Evolutionary conservation across 1,139 yeast species (phyloP).

Genomic region (Oligophagozyma castellii): DNA sequence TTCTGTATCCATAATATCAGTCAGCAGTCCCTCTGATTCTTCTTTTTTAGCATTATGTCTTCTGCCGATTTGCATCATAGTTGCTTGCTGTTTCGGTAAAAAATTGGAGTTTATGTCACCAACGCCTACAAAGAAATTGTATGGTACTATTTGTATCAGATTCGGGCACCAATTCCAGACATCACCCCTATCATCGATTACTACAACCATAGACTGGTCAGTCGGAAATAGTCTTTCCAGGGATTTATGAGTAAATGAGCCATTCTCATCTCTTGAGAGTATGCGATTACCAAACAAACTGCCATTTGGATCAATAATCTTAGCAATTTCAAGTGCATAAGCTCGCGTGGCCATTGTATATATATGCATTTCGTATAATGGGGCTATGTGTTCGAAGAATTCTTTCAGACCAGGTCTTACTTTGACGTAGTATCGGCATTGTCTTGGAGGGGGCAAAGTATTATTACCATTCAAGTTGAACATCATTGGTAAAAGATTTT

Average conservation of each 20-base stretch:
- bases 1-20: conserved; percentile 23
- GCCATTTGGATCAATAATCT: conserved; percentile 83
- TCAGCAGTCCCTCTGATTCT: conserved; percentile 22
- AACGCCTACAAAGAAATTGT: conserved; percentile 89
- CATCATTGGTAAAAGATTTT: conserved; percentile 41
- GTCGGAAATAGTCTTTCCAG: conserved; percentile 84
- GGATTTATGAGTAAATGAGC: conserved; percentile 80
- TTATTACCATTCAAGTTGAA: no score
- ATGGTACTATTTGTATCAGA: conserved; percentile 83
- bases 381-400: conserved; percentile 50
- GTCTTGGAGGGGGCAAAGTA: conserved; percentile 37
- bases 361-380: conserved; percentile 77
- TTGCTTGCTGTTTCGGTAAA: conserved; percentile 61
- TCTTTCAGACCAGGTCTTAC: conserved; percentile 74
- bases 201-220: conserved; percentile 91
- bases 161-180: conserved; percentile 98
- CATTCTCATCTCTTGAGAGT: conserved; percentile 88
- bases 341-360: conserved; percentile 98
- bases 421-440: conserved; percentile 85
- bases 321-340: conserved; percentile 82
- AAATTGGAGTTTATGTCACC: conserved; percentile 95
- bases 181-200: conserved; percentile 95
- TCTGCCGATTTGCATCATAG: conserved; percentile 58
- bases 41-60: conserved; percentile 35
- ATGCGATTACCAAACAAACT: conserved; percentile 82